A percentile compares a stretch with the other conserved stretches of the same genome.
Evolutionary conservation across 495 filamentous ascomycete genomes (phyloP).

Genomic region (Lentithecium fluviatile): DNA sequence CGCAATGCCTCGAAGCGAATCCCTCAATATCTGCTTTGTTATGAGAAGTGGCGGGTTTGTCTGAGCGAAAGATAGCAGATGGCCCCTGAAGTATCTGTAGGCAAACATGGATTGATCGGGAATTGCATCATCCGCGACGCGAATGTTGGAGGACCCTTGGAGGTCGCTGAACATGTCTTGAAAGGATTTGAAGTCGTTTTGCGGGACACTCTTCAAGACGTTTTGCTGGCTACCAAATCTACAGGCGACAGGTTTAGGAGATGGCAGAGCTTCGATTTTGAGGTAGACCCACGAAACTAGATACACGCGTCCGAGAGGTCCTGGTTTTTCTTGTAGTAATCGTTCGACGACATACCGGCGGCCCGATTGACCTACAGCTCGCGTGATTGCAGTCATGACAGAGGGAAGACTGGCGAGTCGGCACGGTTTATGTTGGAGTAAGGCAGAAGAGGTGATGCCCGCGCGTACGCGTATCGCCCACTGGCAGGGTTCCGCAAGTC

Average conservation of each 20-base stretch:
- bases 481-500: no score
- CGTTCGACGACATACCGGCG: slow-evolving; percentile 27
- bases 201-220: slow-evolving; percentile 18
- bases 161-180: slow-evolving; percentile 21
- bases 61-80: slow-evolving; percentile 21
- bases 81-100: slow-evolving; percentile 23
- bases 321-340: slow-evolving; percentile 19
- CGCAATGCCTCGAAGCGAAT: slow-evolving; percentile 25
- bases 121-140: slow-evolving; percentile 22
- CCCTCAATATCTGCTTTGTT: slow-evolving; percentile 24
- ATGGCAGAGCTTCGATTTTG: slow-evolving; percentile 2
- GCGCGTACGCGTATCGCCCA: no score
- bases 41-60: slow-evolving; percentile 19
- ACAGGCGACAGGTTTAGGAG: slow-evolving; percentile 1
- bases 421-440: no score
- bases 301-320: slow-evolving; percentile 22
- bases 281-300: slow-evolving; percentile 21
- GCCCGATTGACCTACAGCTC: slow-evolving; percentile 25
- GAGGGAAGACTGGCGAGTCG: no score
- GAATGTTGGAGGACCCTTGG: slow-evolving; percentile 15
- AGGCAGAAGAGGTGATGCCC: no score
- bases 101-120: slow-evolving; percentile 29
- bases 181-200: slow-evolving; percentile 23
- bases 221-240: slow-evolving; percentile 15
- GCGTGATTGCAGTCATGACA: slow-evolving; percentile 15